These are phyloP conservation scores for Colletotrichum neosansevieriae DNA, from an alignment of 2,329 filamentous ascomycete species.

Conservation along the genomic window DNA sequence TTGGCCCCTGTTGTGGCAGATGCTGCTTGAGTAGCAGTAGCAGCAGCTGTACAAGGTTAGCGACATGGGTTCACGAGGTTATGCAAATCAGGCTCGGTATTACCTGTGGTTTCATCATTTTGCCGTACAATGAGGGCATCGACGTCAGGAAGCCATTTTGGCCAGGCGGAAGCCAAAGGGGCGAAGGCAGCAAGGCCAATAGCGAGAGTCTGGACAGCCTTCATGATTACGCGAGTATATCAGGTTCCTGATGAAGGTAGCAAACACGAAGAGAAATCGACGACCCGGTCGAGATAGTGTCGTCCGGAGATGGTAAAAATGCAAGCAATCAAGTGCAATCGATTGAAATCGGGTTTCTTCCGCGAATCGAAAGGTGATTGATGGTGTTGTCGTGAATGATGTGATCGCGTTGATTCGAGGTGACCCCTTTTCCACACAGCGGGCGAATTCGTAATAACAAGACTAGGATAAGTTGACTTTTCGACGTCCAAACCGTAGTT, in stretches of 20 bases:
- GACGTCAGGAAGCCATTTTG: constrained; percentile 65
- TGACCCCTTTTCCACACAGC: constrained; percentile 27
- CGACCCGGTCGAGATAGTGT: not conserved
- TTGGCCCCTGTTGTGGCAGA: constrained; percentile 39
- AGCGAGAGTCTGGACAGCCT: constrained; percentile 42
- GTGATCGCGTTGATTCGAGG: constrained; percentile 9
- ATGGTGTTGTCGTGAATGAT: constrained; percentile 2
- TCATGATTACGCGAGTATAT: constrained; percentile 28
- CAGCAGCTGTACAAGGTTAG: constrained; percentile 21
- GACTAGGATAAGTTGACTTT: not conserved
- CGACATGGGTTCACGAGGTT: not conserved
- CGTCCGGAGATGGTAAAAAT: not conserved
- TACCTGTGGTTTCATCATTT: constrained; percentile 49
- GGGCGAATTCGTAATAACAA: constrained; percentile 25
- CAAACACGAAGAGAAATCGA: not conserved
- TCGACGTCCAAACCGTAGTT: not conserved
- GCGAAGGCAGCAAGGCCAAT: constrained; percentile 40
- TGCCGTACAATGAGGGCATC: constrained; percentile 66
- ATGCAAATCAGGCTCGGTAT: constrained; percentile 20
- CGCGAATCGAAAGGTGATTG: not conserved
- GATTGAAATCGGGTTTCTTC: not conserved
- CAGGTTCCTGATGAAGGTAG: not conserved
- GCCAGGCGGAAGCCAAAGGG: constrained; percentile 67
- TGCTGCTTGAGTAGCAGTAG: constrained; percentile 25
- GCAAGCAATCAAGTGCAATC: not conserved